These are phyloP conservation scores for Colletotrichum lentis DNA, from an alignment of 2,329 filamentous ascomycete genomes.

Conservation along the genomic window DNA sequence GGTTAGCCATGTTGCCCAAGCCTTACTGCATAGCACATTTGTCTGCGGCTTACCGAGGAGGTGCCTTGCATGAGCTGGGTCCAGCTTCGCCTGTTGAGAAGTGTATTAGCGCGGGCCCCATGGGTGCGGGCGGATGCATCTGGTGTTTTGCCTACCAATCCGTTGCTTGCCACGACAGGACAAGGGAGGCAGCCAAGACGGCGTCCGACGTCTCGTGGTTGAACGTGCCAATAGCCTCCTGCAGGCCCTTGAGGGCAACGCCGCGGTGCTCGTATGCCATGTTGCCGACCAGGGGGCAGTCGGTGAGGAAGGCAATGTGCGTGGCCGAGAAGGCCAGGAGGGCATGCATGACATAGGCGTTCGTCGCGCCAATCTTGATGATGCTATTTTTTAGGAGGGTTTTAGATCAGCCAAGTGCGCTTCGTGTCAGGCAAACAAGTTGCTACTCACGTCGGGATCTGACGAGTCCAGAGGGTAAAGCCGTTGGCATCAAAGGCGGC, in stretches of 20 bases:
- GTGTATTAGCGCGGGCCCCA: conserved; percentile 47
- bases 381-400: conserved; percentile 61
- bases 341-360: conserved; percentile 92
- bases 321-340: conserved; percentile 93
- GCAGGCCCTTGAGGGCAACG: conserved; percentile 83
- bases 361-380: conserved; percentile 80
- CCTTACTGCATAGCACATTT: background rate
- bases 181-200: conserved; percentile 86
- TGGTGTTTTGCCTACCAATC: conserved; percentile 77
- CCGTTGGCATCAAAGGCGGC: conserved; percentile 78
- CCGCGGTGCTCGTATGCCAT: conserved; percentile 90
- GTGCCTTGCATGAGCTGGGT: conserved; percentile 91
- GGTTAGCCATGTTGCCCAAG: conserved; percentile 12
- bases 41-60: conserved; percentile 72
- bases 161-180: conserved; percentile 94
- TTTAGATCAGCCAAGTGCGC: conserved; percentile 2
- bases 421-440: background rate
- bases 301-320: conserved; percentile 88
- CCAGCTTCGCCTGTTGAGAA: conserved; percentile 79
- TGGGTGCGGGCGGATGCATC: conserved; percentile 42
- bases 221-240: conserved; percentile 86
- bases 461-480: conserved; percentile 91
- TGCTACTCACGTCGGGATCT: conserved; percentile 83
- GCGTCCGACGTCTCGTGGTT: conserved; percentile 89
- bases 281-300: conserved; percentile 84